These are phyloP conservation scores for Firmiana major DNA, from an alignment of 345 rosid species.

Conservation along the genomic window DNA sequence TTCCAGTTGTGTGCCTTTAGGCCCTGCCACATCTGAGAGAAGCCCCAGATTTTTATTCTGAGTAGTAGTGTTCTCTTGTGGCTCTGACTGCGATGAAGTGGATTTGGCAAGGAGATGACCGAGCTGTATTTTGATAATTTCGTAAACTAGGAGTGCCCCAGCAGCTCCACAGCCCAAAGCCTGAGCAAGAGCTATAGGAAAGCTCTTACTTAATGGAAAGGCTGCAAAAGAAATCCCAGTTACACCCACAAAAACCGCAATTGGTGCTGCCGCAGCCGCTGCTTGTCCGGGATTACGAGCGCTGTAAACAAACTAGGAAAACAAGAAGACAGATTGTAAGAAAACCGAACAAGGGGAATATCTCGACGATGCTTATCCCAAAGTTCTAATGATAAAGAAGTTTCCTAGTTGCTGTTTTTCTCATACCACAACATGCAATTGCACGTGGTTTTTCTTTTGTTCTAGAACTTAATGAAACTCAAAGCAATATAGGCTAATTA, in stretches of 20 bases:
- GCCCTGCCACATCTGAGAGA: slow-evolving; percentile 89
- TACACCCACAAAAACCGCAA: slow-evolving; percentile 71
- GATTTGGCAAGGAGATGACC: slow-evolving; percentile 77
- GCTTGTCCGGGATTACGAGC: slow-evolving; percentile 96
- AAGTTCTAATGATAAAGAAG: neutral
- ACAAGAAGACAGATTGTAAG: slow-evolving; percentile 10
- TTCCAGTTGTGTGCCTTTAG: slow-evolving; percentile 80
- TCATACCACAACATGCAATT: neutral
- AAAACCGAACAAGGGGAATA: neutral
- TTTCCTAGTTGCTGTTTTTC: neutral
- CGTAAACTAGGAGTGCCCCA: slow-evolving; percentile 68
- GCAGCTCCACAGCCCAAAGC: slow-evolving; percentile 77
- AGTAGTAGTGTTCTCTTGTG: slow-evolving; percentile 24
- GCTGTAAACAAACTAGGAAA: slow-evolving; percentile 80
- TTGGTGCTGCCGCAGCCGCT: slow-evolving; percentile 79
- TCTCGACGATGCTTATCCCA: neutral
- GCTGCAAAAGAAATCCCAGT: slow-evolving; percentile 84
- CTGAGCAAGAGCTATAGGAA: slow-evolving; percentile 60
- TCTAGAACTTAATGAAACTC: neutral
- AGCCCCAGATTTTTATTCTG: slow-evolving; percentile 55
- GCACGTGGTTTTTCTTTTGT: neutral
- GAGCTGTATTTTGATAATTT: slow-evolving; percentile 68
- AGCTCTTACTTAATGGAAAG: slow-evolving; percentile 68
- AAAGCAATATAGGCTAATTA: neutral
- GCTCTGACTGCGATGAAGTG: slow-evolving; percentile 30